phyloP scores from a whole-genome alignment of 176 grass and related monocot species.

The Oryza longistaminata region DNA sequence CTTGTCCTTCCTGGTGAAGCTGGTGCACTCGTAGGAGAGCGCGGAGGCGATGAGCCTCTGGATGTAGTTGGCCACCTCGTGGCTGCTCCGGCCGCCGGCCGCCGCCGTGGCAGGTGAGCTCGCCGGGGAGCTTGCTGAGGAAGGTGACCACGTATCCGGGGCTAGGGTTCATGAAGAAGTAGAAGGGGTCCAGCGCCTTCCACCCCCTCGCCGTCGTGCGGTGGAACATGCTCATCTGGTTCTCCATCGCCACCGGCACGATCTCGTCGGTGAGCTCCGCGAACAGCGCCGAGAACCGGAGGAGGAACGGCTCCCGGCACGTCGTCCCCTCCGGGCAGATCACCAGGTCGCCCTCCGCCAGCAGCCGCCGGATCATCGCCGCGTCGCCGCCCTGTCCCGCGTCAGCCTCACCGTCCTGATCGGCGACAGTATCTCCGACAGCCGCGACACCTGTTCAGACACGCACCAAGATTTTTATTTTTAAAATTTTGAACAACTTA shows the following conservation, averaged over 20 bases:
- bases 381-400: constrained; percentile 53
- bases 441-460: constrained; percentile 32
- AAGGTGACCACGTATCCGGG: constrained; percentile 74
- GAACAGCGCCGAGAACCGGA: constrained; percentile 72
- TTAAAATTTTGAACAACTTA: too few species aligned
- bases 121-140: constrained; percentile 60
- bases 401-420: constrained; percentile 68
- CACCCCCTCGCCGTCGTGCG: constrained; percentile 71
- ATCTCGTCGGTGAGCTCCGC: constrained; percentile 77
- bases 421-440: constrained; percentile 72
- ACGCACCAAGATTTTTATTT: too few species aligned
- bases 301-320: constrained; percentile 74
- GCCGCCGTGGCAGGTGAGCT: constrained; percentile 68
- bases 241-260: constrained; percentile 81
- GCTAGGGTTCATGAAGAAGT: constrained; percentile 89
- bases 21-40: constrained; percentile 74
- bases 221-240: constrained; percentile 77
- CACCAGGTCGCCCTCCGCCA: constrained; percentile 61
- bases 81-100: constrained; percentile 56
- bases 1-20: constrained; percentile 79
- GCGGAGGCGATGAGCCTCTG: constrained; percentile 72
- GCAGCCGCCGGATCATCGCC: constrained; percentile 55
- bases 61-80: constrained; percentile 83
- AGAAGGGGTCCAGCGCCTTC: constrained; percentile 75
- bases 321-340: constrained; percentile 84